Evolutionary conservation across 495 filamentous ascomycete genomes (phyloP).

Genomic region (Xylaria nigripes): DNA sequence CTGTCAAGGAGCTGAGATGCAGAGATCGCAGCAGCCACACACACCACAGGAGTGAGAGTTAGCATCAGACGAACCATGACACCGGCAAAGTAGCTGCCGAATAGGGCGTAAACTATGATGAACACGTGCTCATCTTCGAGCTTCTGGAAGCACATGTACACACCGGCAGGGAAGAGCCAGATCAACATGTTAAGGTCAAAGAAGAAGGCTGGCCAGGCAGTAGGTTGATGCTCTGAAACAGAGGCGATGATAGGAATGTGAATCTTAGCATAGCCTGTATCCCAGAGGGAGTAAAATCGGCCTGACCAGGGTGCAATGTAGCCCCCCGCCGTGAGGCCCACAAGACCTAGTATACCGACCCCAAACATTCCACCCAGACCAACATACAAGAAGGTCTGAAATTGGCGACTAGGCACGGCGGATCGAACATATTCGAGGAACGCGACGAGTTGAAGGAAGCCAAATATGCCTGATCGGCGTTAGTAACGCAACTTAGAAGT

Average conservation of each 20-base stretch:
- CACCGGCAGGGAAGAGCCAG: slow-evolving; percentile 97
- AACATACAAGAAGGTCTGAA: slow-evolving; percentile 80
- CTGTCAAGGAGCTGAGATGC: slow-evolving; percentile 83
- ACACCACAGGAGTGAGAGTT: slow-evolving; percentile 92
- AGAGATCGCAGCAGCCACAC: slow-evolving; percentile 86
- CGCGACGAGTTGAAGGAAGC: slow-evolving; percentile 85
- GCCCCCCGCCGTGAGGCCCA: slow-evolving; percentile 75
- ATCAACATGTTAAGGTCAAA: slow-evolving; percentile 98
- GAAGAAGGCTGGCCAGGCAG: slow-evolving; percentile 99
- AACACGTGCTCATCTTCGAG: slow-evolving; percentile 97
- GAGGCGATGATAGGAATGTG: slow-evolving; percentile 99
- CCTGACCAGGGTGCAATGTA: slow-evolving; percentile 97
- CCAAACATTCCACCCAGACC: slow-evolving; percentile 60
- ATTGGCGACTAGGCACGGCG: slow-evolving; percentile 84
- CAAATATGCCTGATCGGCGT: slow-evolving; percentile 70
- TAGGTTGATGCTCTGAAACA: slow-evolving; percentile 98
- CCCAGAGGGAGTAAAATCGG: slow-evolving; percentile 99
- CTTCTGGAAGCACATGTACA: slow-evolving; percentile 94
- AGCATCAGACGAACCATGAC: slow-evolving; percentile 99
- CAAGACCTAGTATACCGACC: slow-evolving; percentile 54
- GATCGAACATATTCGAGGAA: slow-evolving; percentile 87
- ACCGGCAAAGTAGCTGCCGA: slow-evolving; percentile 95
- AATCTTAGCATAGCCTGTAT: slow-evolving; percentile 98
- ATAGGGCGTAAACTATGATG: slow-evolving; percentile 89
- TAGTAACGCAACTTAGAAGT: slow-evolving; percentile 15